These are phyloP conservation scores for Rhizophora apiculata DNA, from an alignment of 345 rosid genomes.

Conservation along the genomic window DNA sequence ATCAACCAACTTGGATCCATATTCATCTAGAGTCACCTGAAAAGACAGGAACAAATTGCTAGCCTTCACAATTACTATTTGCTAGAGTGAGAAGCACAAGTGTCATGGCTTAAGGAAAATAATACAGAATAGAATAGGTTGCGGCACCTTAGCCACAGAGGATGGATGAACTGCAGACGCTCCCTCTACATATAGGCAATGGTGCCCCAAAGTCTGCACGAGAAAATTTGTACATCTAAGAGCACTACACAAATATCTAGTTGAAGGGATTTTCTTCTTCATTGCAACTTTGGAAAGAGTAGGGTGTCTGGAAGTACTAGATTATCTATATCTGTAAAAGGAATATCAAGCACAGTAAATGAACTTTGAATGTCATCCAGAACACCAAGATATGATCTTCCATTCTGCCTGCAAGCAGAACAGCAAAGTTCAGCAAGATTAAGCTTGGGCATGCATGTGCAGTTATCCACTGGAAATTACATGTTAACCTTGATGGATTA, in stretches of 20 bases:
- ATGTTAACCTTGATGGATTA: no score
- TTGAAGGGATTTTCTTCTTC: conserved; percentile 2
- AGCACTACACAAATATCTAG: conserved; percentile 7
- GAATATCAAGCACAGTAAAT: conserved; percentile 69
- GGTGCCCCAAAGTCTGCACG: conserved; percentile 56
- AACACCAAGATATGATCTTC: conserved; percentile 79
- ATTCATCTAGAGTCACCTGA: conserved; percentile 72
- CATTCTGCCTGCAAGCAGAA: conserved; percentile 68
- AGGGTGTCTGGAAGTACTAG: conserved; percentile 47
- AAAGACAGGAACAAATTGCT: conserved; percentile 4
- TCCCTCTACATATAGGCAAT: conserved; percentile 76
- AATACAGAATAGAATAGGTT: conserved; percentile 3
- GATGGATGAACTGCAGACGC: conserved; percentile 80
- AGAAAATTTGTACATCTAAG: conserved; percentile 15
- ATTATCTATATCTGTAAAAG: conserved; percentile 77
- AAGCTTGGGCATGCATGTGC: neutral
- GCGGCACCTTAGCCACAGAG: conserved; percentile 77
- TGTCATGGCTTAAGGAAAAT: neutral
- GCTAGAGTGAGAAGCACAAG: neutral
- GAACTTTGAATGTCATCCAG: conserved; percentile 62
- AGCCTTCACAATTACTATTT: neutral
- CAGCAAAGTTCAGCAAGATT: conserved; percentile 6
- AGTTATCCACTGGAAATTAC: conserved; percentile 4
- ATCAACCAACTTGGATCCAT: conserved; percentile 40
- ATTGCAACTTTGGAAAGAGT: conserved; percentile 8